Conservation (phyloP, 2,329 filamentous ascomycete genomes). For the Shiraia sp. region DNA sequence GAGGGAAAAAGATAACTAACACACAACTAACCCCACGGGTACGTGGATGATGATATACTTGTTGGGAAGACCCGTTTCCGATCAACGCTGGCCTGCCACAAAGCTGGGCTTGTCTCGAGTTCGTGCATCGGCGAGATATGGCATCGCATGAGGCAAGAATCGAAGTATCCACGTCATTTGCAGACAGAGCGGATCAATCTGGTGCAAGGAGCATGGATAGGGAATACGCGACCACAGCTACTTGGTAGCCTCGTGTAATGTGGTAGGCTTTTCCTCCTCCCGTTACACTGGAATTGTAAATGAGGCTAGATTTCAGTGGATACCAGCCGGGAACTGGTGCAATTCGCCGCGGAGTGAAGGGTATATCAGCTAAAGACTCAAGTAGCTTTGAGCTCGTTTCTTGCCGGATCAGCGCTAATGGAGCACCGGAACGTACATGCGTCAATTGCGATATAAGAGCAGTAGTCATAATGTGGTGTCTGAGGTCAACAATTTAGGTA, state of each 20-base stretch:
- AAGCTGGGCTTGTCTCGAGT: slow-evolving; percentile 32
- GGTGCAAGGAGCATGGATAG: slow-evolving; percentile 41
- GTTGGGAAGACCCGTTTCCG: slow-evolving; percentile 24
- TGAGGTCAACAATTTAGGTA: slow-evolving; percentile 17
- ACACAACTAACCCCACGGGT: slow-evolving; percentile 40
- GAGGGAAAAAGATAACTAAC: slow-evolving; percentile 31
- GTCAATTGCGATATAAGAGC: slow-evolving; percentile 18
- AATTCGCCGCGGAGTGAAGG: slow-evolving; percentile 12
- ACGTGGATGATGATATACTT: slow-evolving; percentile 46
- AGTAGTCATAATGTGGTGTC: slow-evolving; percentile 30
- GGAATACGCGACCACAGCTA: slow-evolving; percentile 31
- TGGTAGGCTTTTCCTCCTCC: slow-evolving; percentile 41
- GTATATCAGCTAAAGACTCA: slow-evolving; percentile 15
- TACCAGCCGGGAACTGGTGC: slow-evolving; percentile 22
- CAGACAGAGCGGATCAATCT: slow-evolving; percentile 43
- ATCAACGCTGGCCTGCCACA: slow-evolving; percentile 33
- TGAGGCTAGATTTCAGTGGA: slow-evolving; percentile 41
- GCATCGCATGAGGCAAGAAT: slow-evolving; percentile 34
- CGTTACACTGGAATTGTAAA: slow-evolving; percentile 35
- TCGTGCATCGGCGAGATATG: slow-evolving; percentile 45
- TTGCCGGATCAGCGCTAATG: slow-evolving; percentile 36
- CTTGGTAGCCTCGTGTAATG: slow-evolving; percentile 32
- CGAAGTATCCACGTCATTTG: slow-evolving; percentile 44
- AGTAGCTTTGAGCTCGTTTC: slow-evolving; percentile 29
- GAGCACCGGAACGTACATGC: slow-evolving; percentile 28